A percentile compares a stretch with the other conserved stretches of the same genome.
Conservation (phyloP, 2,329 filamentous ascomycete species). For the Fusarium tricinctum region DNA sequence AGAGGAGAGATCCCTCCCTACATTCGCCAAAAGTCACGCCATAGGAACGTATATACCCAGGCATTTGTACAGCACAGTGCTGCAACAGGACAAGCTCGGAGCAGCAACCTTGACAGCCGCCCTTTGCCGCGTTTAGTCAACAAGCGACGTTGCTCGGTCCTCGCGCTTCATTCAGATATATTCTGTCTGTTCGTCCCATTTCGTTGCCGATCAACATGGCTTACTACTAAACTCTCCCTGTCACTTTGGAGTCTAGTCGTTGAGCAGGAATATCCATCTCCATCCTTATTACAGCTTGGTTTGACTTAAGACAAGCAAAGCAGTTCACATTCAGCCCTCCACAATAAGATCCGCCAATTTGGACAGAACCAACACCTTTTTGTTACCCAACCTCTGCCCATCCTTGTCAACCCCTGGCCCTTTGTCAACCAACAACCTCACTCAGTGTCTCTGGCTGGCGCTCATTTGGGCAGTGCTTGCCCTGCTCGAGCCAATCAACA, state of each 20-base stretch:
- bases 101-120: constrained; percentile 26
- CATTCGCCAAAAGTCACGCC: constrained; percentile 7
- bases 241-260: constrained; percentile 2
- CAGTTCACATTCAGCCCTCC: constrained; percentile 1
- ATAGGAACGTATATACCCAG: constrained; percentile 10
- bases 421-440: constrained; percentile 32
- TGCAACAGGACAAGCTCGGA: constrained; percentile 16
- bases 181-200: constrained; percentile 3
- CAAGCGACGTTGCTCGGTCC: constrained; percentile 22
- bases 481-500: constrained; percentile 17
- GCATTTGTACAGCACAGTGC: constrained; percentile 4
- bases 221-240: neutral
- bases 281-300: neutral
- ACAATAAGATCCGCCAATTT: constrained; percentile 12
- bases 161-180: constrained; percentile 29
- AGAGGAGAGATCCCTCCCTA: constrained; percentile 8
- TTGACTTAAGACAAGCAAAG: neutral
- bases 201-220: constrained; percentile 11
- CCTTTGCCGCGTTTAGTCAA: constrained; percentile 35
- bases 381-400: constrained; percentile 9
- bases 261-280: neutral
- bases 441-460: constrained; percentile 16
- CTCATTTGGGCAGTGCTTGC: constrained; percentile 8
- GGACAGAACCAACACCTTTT: constrained; percentile 24
- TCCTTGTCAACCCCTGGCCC: constrained; percentile 23